Percentiles rank a stretch among this genome's conserved stretches.
Evolutionary conservation across 2,329 filamentous ascomycete genomes (phyloP).

Genomic region (Cercospora sesami): DNA sequence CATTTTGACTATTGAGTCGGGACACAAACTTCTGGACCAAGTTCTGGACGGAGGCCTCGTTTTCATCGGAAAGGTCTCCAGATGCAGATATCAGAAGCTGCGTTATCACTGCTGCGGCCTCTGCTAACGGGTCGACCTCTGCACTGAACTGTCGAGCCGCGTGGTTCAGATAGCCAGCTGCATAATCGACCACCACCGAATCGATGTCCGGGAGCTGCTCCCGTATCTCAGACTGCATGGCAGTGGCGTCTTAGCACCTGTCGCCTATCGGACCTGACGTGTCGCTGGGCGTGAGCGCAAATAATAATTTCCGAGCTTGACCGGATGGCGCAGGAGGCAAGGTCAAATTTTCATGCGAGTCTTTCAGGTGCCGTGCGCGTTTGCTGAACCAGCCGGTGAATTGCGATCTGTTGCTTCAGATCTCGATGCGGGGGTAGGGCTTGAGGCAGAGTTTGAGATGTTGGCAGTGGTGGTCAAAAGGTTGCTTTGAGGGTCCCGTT

Average conservation of each 20-base stretch:
- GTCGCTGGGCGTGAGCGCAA: slow-evolving; percentile 11
- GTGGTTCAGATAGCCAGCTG: slow-evolving; percentile 86
- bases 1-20: slow-evolving; percentile 73
- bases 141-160: slow-evolving; percentile 80
- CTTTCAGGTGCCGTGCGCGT: background rate
- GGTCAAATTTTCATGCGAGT: slow-evolving; percentile 7
- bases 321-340: slow-evolving; percentile 13
- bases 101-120: slow-evolving; percentile 82
- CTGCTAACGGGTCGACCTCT: slow-evolving; percentile 76
- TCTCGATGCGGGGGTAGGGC: background rate
- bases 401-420: background rate
- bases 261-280: slow-evolving; percentile 18
- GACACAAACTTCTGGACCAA: slow-evolving; percentile 89
- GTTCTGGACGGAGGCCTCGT: slow-evolving; percentile 75
- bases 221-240: slow-evolving; percentile 43
- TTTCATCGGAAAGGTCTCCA: slow-evolving; percentile 69
- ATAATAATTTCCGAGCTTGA: slow-evolving; percentile 12
- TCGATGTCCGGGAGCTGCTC: slow-evolving; percentile 41
- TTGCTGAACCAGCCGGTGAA: slow-evolving; percentile 1
- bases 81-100: slow-evolving; percentile 91
- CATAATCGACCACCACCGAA: slow-evolving; percentile 42
- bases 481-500: slow-evolving; percentile 2
- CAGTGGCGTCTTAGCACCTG: slow-evolving; percentile 13
- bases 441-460: background rate
- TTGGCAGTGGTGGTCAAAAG: background rate